These are phyloP conservation scores for Teunomyces aglyptinius DNA, from an alignment of 805 yeast genomes.

Conservation along the genomic window DNA sequence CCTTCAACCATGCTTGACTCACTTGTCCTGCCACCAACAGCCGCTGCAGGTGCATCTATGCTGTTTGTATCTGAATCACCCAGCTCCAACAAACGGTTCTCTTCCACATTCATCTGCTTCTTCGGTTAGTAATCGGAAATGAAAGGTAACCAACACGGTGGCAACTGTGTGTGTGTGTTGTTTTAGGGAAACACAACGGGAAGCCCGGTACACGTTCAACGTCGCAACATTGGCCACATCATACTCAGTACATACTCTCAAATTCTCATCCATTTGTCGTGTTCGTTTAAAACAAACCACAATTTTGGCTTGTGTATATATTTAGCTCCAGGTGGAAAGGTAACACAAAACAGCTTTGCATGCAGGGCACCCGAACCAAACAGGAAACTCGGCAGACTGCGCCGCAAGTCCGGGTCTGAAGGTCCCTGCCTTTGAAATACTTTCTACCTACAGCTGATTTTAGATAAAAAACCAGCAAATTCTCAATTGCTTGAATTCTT, in stretches of 20 bases:
- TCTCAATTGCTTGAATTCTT: too few species aligned
- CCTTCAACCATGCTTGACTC: constrained; percentile 13
- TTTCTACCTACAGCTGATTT: too few species aligned
- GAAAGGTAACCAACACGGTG: not conserved
- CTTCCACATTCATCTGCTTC: constrained; percentile 5
- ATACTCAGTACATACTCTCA: not conserved
- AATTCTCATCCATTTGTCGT: not conserved
- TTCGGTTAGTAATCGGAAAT: not conserved
- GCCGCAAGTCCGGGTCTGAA: too few species aligned
- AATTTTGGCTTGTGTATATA: not conserved
- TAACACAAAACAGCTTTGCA: not conserved
- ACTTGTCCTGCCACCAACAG: too few species aligned
- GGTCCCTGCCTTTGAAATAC: too few species aligned
- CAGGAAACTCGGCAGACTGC: not conserved
- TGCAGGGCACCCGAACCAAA: not conserved
- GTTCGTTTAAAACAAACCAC: not conserved
- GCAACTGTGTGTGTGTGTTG: not conserved
- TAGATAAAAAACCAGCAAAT: too few species aligned
- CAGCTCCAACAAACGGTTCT: constrained; percentile 8
- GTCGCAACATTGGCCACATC: too few species aligned
- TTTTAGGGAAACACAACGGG: too few species aligned
- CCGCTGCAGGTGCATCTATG: not conserved
- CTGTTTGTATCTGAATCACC: constrained; percentile 1
- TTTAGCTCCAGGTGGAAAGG: not conserved
- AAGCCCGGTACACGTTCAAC: too few species aligned